These are phyloP conservation scores for Rhizoclosmatium sp. DNA, from an alignment of 192 early-diverging fungal species.

Conservation along the genomic window DNA sequence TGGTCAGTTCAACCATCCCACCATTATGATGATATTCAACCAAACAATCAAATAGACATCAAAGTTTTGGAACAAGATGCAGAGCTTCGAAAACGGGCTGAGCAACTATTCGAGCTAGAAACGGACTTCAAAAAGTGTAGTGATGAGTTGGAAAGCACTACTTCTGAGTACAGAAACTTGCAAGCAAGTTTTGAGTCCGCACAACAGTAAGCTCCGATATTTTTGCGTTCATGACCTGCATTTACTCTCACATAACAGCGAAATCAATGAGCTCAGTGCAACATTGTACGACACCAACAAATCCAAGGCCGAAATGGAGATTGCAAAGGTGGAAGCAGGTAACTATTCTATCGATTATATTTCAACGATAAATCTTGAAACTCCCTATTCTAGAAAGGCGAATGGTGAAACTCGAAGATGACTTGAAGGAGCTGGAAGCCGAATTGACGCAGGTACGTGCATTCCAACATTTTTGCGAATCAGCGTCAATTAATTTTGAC, in stretches of 20 bases:
- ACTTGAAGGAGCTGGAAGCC: slow-evolving; percentile 67
- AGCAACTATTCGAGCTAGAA: not conserved
- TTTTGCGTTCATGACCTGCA: slow-evolving; percentile 12
- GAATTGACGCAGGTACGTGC: slow-evolving; percentile 42
- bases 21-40: not conserved
- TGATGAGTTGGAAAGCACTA: slow-evolving; percentile 32
- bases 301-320: slow-evolving; percentile 35
- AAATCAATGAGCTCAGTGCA: slow-evolving; percentile 45
- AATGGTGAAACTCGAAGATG: slow-evolving; percentile 68
- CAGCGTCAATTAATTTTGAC: too few species aligned
- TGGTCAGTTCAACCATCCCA: not conserved
- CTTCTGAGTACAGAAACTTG: slow-evolving; percentile 50
- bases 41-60: not conserved
- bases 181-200: slow-evolving; percentile 50
- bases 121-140: slow-evolving; percentile 36
- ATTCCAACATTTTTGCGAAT: not conserved
- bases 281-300: slow-evolving; percentile 55
- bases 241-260: slow-evolving; percentile 17
- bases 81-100: not conserved
- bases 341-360: too few species aligned
- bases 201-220: slow-evolving; percentile 12
- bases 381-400: slow-evolving; percentile 29
- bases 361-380: not conserved
- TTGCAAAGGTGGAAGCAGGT: slow-evolving; percentile 41
- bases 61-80: not conserved